Evolutionary conservation across 148 eudicot species (phyloP), one percentile per base, ranked within the genome.

Genomic region (Limonium bicolor): DNA sequence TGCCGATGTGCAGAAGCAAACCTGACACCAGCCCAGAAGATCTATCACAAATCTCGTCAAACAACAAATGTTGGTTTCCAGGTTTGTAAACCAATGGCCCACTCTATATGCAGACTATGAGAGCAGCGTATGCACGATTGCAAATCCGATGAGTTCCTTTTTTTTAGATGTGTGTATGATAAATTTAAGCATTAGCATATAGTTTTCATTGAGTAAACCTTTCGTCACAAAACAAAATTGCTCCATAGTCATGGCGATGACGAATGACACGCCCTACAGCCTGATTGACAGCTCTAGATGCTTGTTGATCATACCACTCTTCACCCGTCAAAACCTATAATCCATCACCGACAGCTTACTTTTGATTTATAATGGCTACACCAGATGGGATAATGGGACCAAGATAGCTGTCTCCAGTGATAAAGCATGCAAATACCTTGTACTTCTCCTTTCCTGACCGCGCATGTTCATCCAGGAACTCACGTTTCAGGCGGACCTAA

Each of bases 241-340:
- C 99, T 56, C 99, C 99, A 60, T 77, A 81, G 67, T 90, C 99
- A 73, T 90, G 76, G 26, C 77, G 84, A 67, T 90, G 99, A 46
- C 99, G 99, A 59, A 90, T 90, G 60, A 90, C 95, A 54, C 99
- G 99, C 27, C 99, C 99, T 60, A 90, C 93, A 55, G 99, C 99
- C 72, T 90, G 99, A 67, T 90, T 90, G 41, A 90, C 87, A 55
- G 99, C 99, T 39, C 99, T 69, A 31, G 85, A 72, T 37, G 99
- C 95, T 73, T 73, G 93, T 62, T 90, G 95, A 61, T 70, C 60
- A 58, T 90, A 84, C 95, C 99, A 90, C 56, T 73, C 88, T 66
- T 84, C 95, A 58, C 99, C 95, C 34, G 87, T 80, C 36, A 90
- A 56, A 64, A 58, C 76, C 95, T 90, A 68, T 32, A 49, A 46